Percentiles rank a stretch among this genome's conserved stretches.
Evolutionary conservation across 208 protist genomes (phyloP).

Genomic region (Acanthamoeba rhysodes): DNA sequence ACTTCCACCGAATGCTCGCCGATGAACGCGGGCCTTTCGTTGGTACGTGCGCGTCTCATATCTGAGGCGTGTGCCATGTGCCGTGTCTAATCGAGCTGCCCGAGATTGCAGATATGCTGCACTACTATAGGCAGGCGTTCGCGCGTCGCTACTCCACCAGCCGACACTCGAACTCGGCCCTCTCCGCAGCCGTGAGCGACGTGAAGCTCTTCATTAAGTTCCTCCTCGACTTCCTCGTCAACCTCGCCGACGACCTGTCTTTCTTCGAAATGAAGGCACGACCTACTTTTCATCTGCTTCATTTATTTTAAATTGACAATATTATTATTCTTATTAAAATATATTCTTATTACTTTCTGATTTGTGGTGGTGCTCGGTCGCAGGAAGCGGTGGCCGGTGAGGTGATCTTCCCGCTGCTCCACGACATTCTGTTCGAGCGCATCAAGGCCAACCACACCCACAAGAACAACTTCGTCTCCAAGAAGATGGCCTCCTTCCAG

Average conservation of each 20-base stretch:
- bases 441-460: constrained; percentile 35
- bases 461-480: constrained; percentile 36
- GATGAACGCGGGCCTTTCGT: not conserved
- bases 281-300: too few species aligned
- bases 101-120: not conserved
- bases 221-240: constrained; percentile 37
- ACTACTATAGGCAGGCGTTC: not conserved
- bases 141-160: not conserved
- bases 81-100: too few species aligned
- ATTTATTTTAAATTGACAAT: not conserved
- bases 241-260: constrained; percentile 4
- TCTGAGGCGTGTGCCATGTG: not conserved
- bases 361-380: not conserved
- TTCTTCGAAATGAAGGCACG: constrained; percentile 28
- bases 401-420: constrained; percentile 1
- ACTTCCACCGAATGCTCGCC: constrained; percentile 14
- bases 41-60: not conserved
- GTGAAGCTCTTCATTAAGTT: constrained; percentile 38
- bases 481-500: constrained; percentile 48
- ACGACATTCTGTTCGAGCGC: constrained; percentile 11
- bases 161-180: not conserved
- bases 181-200: constrained; percentile 23
- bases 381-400: not conserved
- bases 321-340: not conserved
- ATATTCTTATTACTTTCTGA: not conserved